These are phyloP conservation scores for Dactylellina parvicollis DNA, from an alignment of 2,329 filamentous ascomycete species.

Conservation along the genomic window DNA sequence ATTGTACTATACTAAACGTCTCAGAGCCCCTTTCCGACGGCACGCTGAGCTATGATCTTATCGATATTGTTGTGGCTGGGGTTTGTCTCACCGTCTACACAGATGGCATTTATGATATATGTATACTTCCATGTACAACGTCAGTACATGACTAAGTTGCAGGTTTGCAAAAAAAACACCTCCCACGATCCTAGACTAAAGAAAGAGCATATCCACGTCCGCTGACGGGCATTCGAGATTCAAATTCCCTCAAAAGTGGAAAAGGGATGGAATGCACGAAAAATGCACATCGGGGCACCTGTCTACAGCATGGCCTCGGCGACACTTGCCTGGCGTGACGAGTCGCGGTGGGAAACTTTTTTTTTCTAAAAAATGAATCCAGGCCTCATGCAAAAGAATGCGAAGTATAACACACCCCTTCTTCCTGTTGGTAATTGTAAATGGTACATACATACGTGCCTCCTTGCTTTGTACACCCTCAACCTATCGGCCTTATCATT, in stretches of 20 bases:
- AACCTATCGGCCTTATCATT: conserved; percentile 10
- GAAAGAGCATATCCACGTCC: background rate
- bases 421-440: conserved; percentile 37
- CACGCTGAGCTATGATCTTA: conserved; percentile 35
- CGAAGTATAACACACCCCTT: background rate
- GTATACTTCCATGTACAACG: background rate
- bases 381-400: conserved; percentile 2
- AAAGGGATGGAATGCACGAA: background rate
- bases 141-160: too few relatives aligned
- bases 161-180: too few relatives aligned
- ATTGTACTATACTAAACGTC: too few relatives aligned
- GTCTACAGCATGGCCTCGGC: conserved; percentile 4
- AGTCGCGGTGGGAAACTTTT: too few relatives aligned
- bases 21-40: conserved; percentile 38
- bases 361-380: too few relatives aligned
- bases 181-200: background rate
- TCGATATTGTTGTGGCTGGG: conserved; percentile 1
- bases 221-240: background rate
- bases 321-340: background rate
- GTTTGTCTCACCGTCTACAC: conserved; percentile 18
- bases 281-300: background rate
- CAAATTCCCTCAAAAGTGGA: conserved; percentile 8
- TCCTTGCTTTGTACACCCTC: conserved; percentile 9
- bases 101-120: conserved; percentile 6
- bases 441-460: background rate